These are phyloP conservation scores for Castanopsis chinensis DNA, from an alignment of 306 rosid species.

Conservation along the genomic window DNA sequence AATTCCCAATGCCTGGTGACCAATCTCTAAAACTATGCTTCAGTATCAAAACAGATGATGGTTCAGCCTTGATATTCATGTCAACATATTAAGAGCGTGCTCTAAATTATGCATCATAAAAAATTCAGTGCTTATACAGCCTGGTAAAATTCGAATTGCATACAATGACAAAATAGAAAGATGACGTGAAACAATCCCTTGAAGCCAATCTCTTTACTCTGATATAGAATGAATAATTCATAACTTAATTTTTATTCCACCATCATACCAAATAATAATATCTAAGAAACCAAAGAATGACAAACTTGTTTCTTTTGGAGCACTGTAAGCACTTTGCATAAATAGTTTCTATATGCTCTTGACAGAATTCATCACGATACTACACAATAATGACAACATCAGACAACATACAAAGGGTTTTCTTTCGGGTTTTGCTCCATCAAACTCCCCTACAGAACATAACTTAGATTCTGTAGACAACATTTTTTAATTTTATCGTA, in stretches of 20 bases:
- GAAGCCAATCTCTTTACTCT: neutral
- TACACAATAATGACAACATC: slow-evolving; percentile 30
- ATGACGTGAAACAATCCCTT: neutral
- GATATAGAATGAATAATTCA: neutral
- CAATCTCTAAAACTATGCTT: too few relatives aligned
- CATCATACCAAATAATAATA: neutral
- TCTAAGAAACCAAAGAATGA: neutral
- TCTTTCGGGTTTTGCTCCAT: neutral
- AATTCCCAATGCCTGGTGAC: too few relatives aligned
- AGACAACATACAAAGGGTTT: neutral
- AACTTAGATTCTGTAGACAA: slow-evolving; percentile 15
- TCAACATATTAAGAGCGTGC: neutral
- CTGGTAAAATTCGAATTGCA: neutral
- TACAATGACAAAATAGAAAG: neutral
- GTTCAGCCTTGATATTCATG: neutral
- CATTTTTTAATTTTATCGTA: too few relatives aligned
- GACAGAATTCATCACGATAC: slow-evolving; percentile 16
- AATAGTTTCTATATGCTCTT: slow-evolving; percentile 21
- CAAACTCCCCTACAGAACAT: neutral
- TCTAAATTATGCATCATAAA: neutral
- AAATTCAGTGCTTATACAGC: neutral
- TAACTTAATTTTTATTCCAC: slow-evolving; percentile 6
- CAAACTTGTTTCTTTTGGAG: neutral
- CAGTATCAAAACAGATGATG: neutral
- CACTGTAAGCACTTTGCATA: neutral